Percentiles rank a stretch among this genome's conserved stretches.
Conservation (phyloP, 2,329 filamentous ascomycete genomes). For the Camillea tinctor region DNA sequence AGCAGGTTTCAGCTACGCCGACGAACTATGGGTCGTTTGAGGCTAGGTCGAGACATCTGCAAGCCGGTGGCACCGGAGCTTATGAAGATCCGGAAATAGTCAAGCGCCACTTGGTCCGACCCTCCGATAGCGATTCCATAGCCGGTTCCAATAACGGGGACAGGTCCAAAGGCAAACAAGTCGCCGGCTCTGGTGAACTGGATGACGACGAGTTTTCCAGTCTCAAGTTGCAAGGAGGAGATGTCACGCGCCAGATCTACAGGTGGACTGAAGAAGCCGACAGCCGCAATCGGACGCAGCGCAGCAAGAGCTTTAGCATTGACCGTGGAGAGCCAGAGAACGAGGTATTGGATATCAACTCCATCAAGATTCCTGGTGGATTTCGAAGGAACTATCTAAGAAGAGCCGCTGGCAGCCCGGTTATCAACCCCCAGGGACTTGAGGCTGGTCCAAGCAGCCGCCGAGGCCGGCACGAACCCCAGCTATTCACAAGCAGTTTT, state of each 20-base stretch:
- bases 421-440: conserved; percentile 41
- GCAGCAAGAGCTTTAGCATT: conserved; percentile 86
- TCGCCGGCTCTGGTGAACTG: conserved; percentile 34
- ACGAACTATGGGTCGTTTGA: conserved; percentile 88
- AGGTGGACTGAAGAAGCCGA: conserved; percentile 92
- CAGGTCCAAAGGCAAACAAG: conserved; percentile 53
- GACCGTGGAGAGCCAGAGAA: conserved; percentile 75
- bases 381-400: conserved; percentile 89
- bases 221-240: conserved; percentile 86
- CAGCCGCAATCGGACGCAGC: conserved; percentile 63
- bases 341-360: conserved; percentile 79
- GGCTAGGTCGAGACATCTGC: conserved; percentile 53
- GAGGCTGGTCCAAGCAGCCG: conserved; percentile 36
- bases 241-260: conserved; percentile 93
- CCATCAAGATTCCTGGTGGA: conserved; percentile 89
- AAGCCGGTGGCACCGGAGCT: conserved; percentile 52
- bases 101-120: conserved; percentile 80
- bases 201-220: conserved; percentile 89
- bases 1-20: conserved; percentile 51
- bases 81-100: conserved; percentile 91
- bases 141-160: conserved; percentile 36
- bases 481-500: conserved; percentile 86
- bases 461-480: conserved; percentile 45
- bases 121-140: conserved; percentile 50
- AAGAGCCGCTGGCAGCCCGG: conserved; percentile 66